These are phyloP conservation scores for Aethionema arabicum DNA, from an alignment of 345 rosid genomes.

Conservation along the genomic window DNA sequence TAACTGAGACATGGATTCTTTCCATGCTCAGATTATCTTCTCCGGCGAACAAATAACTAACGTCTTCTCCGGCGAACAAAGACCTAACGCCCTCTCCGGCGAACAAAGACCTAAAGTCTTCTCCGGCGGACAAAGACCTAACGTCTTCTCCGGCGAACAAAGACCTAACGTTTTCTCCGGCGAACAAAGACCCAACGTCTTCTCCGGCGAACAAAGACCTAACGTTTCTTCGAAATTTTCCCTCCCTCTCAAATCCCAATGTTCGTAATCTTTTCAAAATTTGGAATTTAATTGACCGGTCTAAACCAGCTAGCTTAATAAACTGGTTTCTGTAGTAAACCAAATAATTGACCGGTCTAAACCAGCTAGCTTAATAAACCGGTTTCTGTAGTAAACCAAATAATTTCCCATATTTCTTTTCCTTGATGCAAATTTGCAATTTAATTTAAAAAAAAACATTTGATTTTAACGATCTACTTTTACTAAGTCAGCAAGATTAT, in stretches of 20 bases:
- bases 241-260: conserved; percentile 20
- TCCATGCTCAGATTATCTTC: conserved; percentile 55
- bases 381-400: neutral
- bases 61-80: conserved; percentile 18
- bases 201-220: conserved; percentile 36
- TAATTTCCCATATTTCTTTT: no score
- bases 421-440: no score
- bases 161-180: conserved; percentile 34
- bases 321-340: neutral
- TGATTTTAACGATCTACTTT: no score
- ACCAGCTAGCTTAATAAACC: neutral
- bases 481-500: no score
- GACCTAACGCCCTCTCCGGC: conserved; percentile 35
- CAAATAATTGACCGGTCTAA: no score
- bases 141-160: conserved; percentile 20
- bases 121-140: conserved; percentile 32
- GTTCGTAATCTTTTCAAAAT: no score
- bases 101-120: conserved; percentile 28
- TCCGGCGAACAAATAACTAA: conserved; percentile 36
- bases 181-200: conserved; percentile 28
- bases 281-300: no score
- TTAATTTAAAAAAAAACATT: no score
- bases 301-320: no score
- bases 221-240: conserved; percentile 31
- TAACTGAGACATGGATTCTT: conserved; percentile 77